Evolutionary conservation across 768 basidiomycete genomes (phyloP).

Genomic region (Suillus spraguei): DNA sequence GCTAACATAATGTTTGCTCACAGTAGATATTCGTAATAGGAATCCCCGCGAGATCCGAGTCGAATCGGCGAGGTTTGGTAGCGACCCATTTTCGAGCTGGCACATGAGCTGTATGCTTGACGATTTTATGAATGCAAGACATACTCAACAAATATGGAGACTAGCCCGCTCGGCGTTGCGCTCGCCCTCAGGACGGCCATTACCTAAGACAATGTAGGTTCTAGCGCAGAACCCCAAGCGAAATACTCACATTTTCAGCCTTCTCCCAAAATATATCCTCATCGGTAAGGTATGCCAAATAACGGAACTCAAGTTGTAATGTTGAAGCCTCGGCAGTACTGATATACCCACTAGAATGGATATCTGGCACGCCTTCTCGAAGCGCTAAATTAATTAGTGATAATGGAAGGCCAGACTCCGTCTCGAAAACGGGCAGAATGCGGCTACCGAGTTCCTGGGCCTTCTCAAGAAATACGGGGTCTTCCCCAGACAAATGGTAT

Average conservation of each 20-base stretch:
- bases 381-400: slow-evolving; percentile 75
- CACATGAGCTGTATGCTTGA: slow-evolving; percentile 9
- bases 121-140: slow-evolving; percentile 21
- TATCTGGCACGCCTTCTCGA: slow-evolving; percentile 59
- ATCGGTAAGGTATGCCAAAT: slow-evolving; percentile 78
- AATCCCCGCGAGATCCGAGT: slow-evolving; percentile 90
- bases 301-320: slow-evolving; percentile 88
- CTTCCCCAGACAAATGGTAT: slow-evolving; percentile 72
- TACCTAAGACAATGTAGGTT: slow-evolving; percentile 39
- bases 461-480: slow-evolving; percentile 70
- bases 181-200: slow-evolving; percentile 72
- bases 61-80: slow-evolving; percentile 76
- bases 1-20: slow-evolving; percentile 36
- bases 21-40: slow-evolving; percentile 92
- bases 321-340: slow-evolving; percentile 89
- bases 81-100: slow-evolving; percentile 51
- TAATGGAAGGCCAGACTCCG: slow-evolving; percentile 79
- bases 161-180: slow-evolving; percentile 70
- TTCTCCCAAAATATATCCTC: slow-evolving; percentile 81
- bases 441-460: slow-evolving; percentile 85
- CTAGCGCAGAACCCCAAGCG: not conserved
- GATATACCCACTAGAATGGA: slow-evolving; percentile 60
- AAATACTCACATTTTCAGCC: slow-evolving; percentile 60
- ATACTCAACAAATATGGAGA: slow-evolving; percentile 84
- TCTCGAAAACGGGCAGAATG: slow-evolving; percentile 83